Evolutionary conservation across 176 grass and related monocot genomes (phyloP), one percentile per base, ranked within the genome.

Genomic region (Musa troglodytarum): DNA sequence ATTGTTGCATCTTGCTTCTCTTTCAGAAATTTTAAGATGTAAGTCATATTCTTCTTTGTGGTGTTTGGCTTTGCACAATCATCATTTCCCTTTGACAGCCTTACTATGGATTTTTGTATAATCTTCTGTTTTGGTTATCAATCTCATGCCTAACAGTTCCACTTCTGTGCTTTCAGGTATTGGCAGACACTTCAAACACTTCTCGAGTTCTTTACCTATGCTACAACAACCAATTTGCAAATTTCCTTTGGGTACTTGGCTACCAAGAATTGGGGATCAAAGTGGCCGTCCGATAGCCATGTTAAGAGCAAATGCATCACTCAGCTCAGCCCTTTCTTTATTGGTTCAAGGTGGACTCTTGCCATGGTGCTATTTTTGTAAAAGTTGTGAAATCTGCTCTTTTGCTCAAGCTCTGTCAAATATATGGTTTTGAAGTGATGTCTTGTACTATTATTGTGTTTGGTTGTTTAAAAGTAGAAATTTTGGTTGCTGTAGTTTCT

Each of bases 21-120:
- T 99, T 81, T 99, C 95, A 20, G 91, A 88, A 84, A 89, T 99
- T 82, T 83, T 99, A 77, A 99, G 89, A 89, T 99, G 95, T 99
- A 84, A 84, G 88, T 23, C 26, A 15, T 9, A 11, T 69, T 76
- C 19, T 25, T 11, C 11, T 11, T n/a, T 77, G 1, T 76, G 12
- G 11, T 73, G 52, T 69, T 68, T 81, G 58, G 7, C 49, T 8
- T 25, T 50, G 10, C 3, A 12, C 25, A 17, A 28, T 23, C 16
- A 69, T 66, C 54, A 58, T 65, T n/a, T 2, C 15, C 67, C 28
- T 59, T 62, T 14, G 20, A 63, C 43, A 11, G 64, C 10, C 58
- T 25, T 29, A 78, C 73, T 2, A 55, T 56, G 59, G 12, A 65
- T 65, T 68, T 17, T 67, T 63, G 62, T 78, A 20, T 73, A 13